These are phyloP conservation scores for Rheum nobile DNA, from an alignment of 148 eudicot species.

Conservation along the genomic window DNA sequence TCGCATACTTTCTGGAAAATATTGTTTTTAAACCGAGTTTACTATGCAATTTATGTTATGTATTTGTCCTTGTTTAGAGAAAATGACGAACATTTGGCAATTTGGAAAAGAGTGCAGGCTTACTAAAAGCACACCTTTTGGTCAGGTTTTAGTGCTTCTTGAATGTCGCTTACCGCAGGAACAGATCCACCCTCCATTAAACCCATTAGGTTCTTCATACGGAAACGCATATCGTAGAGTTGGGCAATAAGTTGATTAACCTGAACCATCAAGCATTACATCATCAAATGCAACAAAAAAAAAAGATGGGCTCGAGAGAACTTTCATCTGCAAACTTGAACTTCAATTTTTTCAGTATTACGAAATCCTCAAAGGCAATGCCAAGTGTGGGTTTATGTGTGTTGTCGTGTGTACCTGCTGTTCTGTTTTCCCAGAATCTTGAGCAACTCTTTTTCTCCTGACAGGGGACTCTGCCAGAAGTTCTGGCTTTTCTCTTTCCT, in stretches of 20 bases:
- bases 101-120: no score
- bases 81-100: neutral
- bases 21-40: neutral
- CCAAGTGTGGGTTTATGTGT: neutral
- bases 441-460: slow-evolving; percentile 81
- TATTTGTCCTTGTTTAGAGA: neutral
- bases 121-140: slow-evolving; percentile 35
- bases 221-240: slow-evolving; percentile 91
- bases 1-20: neutral
- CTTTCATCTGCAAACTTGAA: neutral
- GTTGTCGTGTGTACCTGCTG: slow-evolving; percentile 80
- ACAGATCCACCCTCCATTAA: slow-evolving; percentile 91
- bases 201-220: slow-evolving; percentile 96
- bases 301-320: neutral
- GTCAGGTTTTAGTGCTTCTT: slow-evolving; percentile 76
- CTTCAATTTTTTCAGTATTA: neutral
- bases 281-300: neutral
- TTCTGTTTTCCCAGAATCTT: slow-evolving; percentile 92
- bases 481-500: slow-evolving; percentile 97
- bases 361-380: neutral
- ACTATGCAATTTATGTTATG: neutral
- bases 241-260: slow-evolving; percentile 94
- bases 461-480: slow-evolving; percentile 78
- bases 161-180: slow-evolving; percentile 68
- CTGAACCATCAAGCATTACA: slow-evolving; percentile 27